Conservation (phyloP, 352 stramenopile genomes). For the Phytophthora tubulina region DNA sequence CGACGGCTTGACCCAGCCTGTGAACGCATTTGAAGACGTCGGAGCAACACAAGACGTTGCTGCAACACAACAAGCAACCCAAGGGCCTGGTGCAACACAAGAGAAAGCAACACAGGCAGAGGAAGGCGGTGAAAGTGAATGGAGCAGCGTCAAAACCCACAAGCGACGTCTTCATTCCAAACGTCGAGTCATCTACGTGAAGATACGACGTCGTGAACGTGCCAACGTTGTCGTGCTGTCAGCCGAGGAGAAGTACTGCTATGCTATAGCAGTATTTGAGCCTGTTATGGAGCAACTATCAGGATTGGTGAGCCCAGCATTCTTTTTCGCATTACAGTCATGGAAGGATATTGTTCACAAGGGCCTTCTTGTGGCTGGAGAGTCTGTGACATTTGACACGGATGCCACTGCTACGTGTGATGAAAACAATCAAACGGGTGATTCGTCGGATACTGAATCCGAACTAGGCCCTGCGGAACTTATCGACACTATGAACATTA, state of each 20-base stretch:
- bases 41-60: not conserved
- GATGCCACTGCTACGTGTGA: not conserved
- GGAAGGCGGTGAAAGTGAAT: not conserved
- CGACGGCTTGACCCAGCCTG: not conserved
- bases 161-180: not conserved
- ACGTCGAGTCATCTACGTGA: conserved; percentile 4
- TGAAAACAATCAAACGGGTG: not conserved
- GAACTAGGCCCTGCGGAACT: not conserved
- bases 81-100: not conserved
- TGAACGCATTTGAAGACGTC: not conserved
- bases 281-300: conserved; percentile 3
- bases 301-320: conserved; percentile 2
- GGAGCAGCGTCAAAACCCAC: not conserved
- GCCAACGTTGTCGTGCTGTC: conserved; percentile 10
- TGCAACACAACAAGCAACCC: not conserved
- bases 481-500: not conserved
- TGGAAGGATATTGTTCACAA: not conserved
- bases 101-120: not conserved
- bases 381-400: not conserved
- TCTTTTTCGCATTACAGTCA: not conserved
- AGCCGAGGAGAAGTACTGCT: conserved; percentile 17
- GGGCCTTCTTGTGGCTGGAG: not conserved
- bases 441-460: not conserved
- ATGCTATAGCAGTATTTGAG: conserved; percentile 1
- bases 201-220: not conserved